Evolutionary conservation across 169 alveolate genomes (phyloP), one percentile per base, ranked within the genome.

Genomic region (Cryptosporidium andersoni): DNA sequence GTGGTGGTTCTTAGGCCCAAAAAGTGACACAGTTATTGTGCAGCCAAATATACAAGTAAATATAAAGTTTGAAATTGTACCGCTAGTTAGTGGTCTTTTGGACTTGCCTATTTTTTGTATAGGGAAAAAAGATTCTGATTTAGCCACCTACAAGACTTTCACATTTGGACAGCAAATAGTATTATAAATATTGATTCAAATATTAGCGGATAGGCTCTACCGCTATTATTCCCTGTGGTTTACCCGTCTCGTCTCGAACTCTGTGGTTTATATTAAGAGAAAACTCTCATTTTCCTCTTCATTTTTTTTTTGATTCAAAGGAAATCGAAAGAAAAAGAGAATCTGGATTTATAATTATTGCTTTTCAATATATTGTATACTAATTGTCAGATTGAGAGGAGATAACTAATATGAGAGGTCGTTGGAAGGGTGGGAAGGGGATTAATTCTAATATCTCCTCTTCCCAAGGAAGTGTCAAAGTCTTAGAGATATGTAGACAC

Each of bases 1-100:
- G 11, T 74, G 85, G 85, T 74, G 85, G 85, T 74, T 74, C 66
- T 58, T 74, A 25, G 85, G 85, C 12, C 42, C 85, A 47, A 74
- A 68, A 60, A 74, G 60, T 8, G 85, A 68, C 1, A 6, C 40
- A 16, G 36, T 74, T 4, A 25, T 9, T 14, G 85, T 68, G 12
- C 55, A 74, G 36, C 85, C 85, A 9, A 64, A 64, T 3, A 58
- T 64, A 48, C 47, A 74, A 42, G 60, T 74, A 34, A 74, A 25
- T 5, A 45, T 74, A 1, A 68, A 74, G 25, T 74, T 74, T 51
- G 60, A 60, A 45, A 11, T 74, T 16, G 85, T 74, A 11, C 85
- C 85, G 12, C 74, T 74, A 9, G 48, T 8, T 2, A 74, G 37
- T 16, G 85, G 85, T 6, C 7, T 74, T 25, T 12, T 74, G 8